Base-by-base conservation (phyloP, 2,329 filamentous ascomycete genomes). In the Botryotinia calthae region DNA sequence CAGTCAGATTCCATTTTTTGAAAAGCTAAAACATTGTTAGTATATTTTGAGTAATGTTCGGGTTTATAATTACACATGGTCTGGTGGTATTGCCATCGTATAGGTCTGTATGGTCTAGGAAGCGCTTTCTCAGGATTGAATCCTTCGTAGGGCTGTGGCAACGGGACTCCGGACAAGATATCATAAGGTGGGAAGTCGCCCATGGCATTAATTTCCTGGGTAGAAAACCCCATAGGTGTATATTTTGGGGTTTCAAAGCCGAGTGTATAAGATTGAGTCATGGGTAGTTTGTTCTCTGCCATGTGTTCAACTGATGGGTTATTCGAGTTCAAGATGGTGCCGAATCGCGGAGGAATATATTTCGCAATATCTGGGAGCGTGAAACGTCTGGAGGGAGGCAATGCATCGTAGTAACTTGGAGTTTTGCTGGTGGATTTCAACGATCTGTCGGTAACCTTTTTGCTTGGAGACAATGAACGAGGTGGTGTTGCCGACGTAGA, bases 21-120 rank as follows among this genome's bases (percentile, higher is more conserved):
- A 14, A 95, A 84, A 2, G 93, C 93, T 96, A 74, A 4, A 48
- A 7, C 25, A 54, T 25, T n/a, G 6, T 59, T 22, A 46, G 31
- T 18, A 31, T 16, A 40, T 54, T 63, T 72, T 40, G 46, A 42
- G 22, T 18, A 4, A 2, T 44, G 16, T 9, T 8, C 0, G 4
- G 48, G 16, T 51, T 20, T 37, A 40, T 22, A 85, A 90, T 77
- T 87, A 95, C 93, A 93, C 94, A 97, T 97, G 0, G 93, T 97
- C 80, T 97, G 94, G 79, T 96, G 93, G 79, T 97, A 97, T 0
- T 86, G 84, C 94, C 94, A 97, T 78, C 94, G 83, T 61, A 97
- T 92, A 0, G 94, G 94, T 58, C 94, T 86, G 80, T 95, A 97
- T 0, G 93, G 93, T 73, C 94, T 86, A 1, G 93, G 88, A 16